A percentile compares a stretch with the other conserved stretches of the same genome.
Evolutionary conservation across 768 basidiomycete genomes (phyloP).

Genomic region (Crassisporium funariophilum): DNA sequence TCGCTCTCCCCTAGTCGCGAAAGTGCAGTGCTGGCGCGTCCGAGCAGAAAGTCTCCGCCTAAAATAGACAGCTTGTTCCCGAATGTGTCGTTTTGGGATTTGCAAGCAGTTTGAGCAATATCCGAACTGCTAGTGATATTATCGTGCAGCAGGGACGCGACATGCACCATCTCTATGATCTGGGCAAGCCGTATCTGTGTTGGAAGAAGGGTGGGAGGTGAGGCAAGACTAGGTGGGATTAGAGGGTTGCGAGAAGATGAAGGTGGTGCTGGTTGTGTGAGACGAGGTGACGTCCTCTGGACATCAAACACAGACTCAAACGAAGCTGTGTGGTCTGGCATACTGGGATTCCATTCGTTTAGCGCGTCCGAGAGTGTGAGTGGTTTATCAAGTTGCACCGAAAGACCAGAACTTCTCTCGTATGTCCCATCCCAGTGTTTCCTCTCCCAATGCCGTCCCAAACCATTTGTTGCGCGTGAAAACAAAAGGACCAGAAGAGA

Average conservation of each 20-base stretch:
- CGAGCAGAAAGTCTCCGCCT: slow-evolving; percentile 94
- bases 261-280: slow-evolving; percentile 31
- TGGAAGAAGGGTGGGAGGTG: slow-evolving; percentile 62
- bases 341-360: slow-evolving; percentile 88
- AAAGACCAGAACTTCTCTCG: slow-evolving; percentile 54
- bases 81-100: slow-evolving; percentile 68
- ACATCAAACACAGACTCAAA: slow-evolving; percentile 63
- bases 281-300: slow-evolving; percentile 37
- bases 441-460: slow-evolving; percentile 64
- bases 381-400: slow-evolving; percentile 73
- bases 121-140: slow-evolving; percentile 79
- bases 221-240: slow-evolving; percentile 24
- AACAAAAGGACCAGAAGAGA: slow-evolving; percentile 90
- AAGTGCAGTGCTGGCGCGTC: slow-evolving; percentile 85
- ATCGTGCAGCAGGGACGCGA: slow-evolving; percentile 92
- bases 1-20: slow-evolving; percentile 84
- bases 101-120: slow-evolving; percentile 27
- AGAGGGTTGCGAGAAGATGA: slow-evolving; percentile 20
- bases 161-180: slow-evolving; percentile 97
- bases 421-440: slow-evolving; percentile 62
- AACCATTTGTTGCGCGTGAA: slow-evolving; percentile 89
- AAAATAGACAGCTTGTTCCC: slow-evolving; percentile 94
- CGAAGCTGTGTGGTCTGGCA: slow-evolving; percentile 75
- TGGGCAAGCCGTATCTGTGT: slow-evolving; percentile 92
- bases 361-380: slow-evolving; percentile 79